phyloP scores from a whole-genome alignment of 768 basidiomycete genomes.

The Pulveroboletus sp. region DNA sequence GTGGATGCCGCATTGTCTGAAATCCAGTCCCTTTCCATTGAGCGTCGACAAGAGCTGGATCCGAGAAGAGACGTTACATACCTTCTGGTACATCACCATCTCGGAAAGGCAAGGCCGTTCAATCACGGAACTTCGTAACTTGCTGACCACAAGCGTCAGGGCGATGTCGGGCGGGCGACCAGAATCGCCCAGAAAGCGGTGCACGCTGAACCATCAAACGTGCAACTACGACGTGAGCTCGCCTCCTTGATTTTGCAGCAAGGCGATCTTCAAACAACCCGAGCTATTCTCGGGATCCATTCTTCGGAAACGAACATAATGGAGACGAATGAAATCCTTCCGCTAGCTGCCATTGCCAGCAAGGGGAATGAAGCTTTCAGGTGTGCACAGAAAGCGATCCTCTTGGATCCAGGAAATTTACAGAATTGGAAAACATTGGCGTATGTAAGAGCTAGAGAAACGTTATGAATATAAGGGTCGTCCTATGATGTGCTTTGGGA shows the following conservation, averaged over 20 bases:
- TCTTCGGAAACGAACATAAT: conserved; percentile 32
- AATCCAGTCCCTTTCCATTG: conserved; percentile 63
- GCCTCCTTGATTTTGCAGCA: conserved; percentile 53
- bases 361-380: conserved; percentile 33
- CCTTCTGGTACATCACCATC: conserved; percentile 66
- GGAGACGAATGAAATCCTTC: conserved; percentile 40
- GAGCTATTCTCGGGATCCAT: conserved; percentile 42
- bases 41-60: conserved; percentile 64
- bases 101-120: conserved; percentile 56
- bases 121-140: neutral
- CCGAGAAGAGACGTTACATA: conserved; percentile 65
- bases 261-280: conserved; percentile 39
- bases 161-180: conserved; percentile 45
- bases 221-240: conserved; percentile 48
- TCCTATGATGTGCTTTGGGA: neutral
- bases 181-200: conserved; percentile 55
- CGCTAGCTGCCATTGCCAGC: conserved; percentile 49
- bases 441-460: conserved; percentile 40
- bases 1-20: conserved; percentile 86
- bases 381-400: conserved; percentile 59
- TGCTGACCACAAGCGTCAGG: conserved; percentile 33
- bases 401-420: conserved; percentile 46
- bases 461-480: conserved; percentile 17
- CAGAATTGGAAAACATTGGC: conserved; percentile 59
- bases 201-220: conserved; percentile 49